Evolutionary conservation across 306 rosid genomes (phyloP), one percentile per base, ranked within the genome.

Genomic region (Vigna unguiculata): DNA sequence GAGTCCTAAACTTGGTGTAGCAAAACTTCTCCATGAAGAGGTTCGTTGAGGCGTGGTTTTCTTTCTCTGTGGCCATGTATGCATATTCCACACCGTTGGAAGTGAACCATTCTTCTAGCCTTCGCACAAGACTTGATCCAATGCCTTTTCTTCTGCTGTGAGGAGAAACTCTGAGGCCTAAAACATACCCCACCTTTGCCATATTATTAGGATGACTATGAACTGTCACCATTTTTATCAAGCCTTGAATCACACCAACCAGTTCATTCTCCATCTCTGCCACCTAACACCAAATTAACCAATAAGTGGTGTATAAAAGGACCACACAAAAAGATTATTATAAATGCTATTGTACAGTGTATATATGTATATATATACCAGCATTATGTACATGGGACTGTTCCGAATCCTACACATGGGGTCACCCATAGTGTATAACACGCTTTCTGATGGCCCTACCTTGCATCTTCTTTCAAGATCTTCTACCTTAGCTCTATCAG

Each of bases 191-290:
- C 16, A 92, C 88, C 69, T 81, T 88, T 38, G 89, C 91, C 74
- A 71, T 74, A 59, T 78, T 70, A 30, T 78, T 75, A 17, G 85
- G 75, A n/a, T 61, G 68, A 61, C 1, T 61, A 8, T 83, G 87
- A 25, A 87, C 6, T 8, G 86, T 83, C 3, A 88, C 96, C 53
- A 51, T 36, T 72, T 92, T 92, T 71, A 90, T 86, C 3, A 93
- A 90, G 48, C 96, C 96, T 84, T 90, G 97, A 66, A 92, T 85
- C 36, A 87, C 88, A 13, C 97, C 97, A 69, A 92, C 88, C 60
- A 92, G 30, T 77, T 88, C 91, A 63, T 81, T 80, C 60, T 85
- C 80, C 86, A 83, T n/a, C 81, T 90, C 87, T 14, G 97, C 95
- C 7, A 92, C 91, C 97, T 92, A 68, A 3, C 69, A 65, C 47